Base-by-base conservation (phyloP, 148 eudicot species). In the Cornus florida region DNA sequence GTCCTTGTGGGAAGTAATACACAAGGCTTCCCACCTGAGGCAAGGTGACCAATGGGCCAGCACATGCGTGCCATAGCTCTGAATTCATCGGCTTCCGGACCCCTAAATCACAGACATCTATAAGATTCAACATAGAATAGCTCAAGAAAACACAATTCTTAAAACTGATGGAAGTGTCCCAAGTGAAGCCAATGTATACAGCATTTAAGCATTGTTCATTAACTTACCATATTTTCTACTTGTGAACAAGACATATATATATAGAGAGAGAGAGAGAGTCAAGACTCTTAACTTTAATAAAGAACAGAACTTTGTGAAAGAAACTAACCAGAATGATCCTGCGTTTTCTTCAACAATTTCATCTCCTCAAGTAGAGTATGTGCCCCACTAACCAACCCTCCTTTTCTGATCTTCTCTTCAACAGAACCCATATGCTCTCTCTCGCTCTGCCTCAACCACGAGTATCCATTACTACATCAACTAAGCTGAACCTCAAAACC, bases 41-140 rank as follows among this genome's bases (percentile, higher is more conserved):
- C 90, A 96, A 87, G 53, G 84, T 90, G 32, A 91, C 97, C 71
- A 96, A 84, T 68, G 99, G 99, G 7, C 99, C 99, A 82, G 99
- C 99, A 82, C 98, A 96, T 16, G 99, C 99, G 81, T 93, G 99
- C 99, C 99, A 96, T 60, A 96, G 80, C 88, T 93, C 98, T 1
- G 97, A 89, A 77, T 88, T 86, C 41, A 96, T 86, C 31, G 81
- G 83, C 89, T 90, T 94, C 67, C 84, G 81, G 3, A 73, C 77
- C 67, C 90, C 97, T 94, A 72, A 77, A 66, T 24, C 66, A 78
- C 6, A 57, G 17, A 57, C 20, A 57, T 13, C 62, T 4, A 13
- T 57, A 57, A 57, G 8, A 57, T 57, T 3, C 62, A 57, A 57
- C 20, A 19, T 4, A 57, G 20, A 57, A 57, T 4, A 62, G 59